Conservation (phyloP, 495 filamentous ascomycete species). For the Aspergillus avenaceus region DNA sequence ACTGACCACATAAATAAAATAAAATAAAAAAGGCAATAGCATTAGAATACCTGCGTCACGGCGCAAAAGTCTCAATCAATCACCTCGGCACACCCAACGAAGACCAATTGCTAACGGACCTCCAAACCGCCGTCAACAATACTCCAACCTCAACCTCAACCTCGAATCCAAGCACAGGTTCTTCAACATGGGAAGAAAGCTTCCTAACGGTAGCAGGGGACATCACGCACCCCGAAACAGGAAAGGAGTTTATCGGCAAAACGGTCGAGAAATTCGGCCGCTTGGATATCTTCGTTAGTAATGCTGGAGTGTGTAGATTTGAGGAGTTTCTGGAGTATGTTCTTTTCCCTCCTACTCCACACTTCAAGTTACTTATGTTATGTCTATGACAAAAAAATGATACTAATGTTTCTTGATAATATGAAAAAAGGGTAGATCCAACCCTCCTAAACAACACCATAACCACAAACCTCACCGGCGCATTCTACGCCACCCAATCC, state of each 20-base stretch:
- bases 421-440: constrained; percentile 41
- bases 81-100: constrained; percentile 59
- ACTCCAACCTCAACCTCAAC: no score
- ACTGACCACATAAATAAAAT: background rate
- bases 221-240: constrained; percentile 61
- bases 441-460: constrained; percentile 63
- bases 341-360: background rate
- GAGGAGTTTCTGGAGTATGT: constrained; percentile 70
- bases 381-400: no score
- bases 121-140: no score
- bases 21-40: constrained; percentile 52
- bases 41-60: constrained; percentile 66
- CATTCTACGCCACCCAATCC: constrained; percentile 81
- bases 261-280: constrained; percentile 56
- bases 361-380: background rate
- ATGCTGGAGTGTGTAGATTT: constrained; percentile 84
- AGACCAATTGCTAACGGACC: no score
- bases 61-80: constrained; percentile 66
- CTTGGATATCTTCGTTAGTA: constrained; percentile 80
- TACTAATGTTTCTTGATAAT: no score
- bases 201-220: constrained; percentile 63
- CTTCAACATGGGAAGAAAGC: constrained; percentile 37
- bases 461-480: constrained; percentile 76
- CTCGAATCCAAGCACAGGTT: constrained; percentile 51
- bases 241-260: constrained; percentile 49